phyloP scores from a whole-genome alignment of 164 flowering plant species.

The Paratinospora sagittata region DNA sequence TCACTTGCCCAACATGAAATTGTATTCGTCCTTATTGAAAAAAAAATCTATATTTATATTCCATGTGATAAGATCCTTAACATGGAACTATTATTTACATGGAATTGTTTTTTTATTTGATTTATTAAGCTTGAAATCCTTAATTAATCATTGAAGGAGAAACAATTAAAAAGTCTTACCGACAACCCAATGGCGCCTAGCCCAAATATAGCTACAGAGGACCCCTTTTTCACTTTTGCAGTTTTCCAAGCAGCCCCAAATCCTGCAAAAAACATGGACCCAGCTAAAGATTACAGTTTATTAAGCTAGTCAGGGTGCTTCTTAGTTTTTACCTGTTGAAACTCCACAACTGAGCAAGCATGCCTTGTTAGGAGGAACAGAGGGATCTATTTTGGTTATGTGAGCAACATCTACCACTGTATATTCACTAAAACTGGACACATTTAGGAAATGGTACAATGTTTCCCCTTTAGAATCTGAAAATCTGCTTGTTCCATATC shows the following conservation, averaged over 20 bases:
- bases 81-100: no score
- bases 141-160: no score
- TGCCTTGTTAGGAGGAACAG: constrained; percentile 41
- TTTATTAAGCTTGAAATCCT: no score
- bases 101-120: no score
- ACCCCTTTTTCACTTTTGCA: constrained; percentile 40
- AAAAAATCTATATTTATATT: no score
- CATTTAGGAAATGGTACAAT: constrained; percentile 17
- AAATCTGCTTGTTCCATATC: constrained; percentile 45
- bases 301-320: background rate
- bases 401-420: constrained; percentile 49
- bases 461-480: constrained; percentile 33
- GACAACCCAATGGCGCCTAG: constrained; percentile 64
- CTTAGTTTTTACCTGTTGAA: constrained; percentile 36
- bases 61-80: no score
- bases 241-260: constrained; percentile 56
- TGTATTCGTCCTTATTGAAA: no score
- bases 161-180: constrained; percentile 18
- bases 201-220: constrained; percentile 56
- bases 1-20: no score
- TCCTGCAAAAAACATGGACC: constrained; percentile 30
- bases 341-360: constrained; percentile 63
- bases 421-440: constrained; percentile 53
- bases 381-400: constrained; percentile 30
- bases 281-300: background rate